phyloP scores from a whole-genome alignment of 192 early-diverging fungal species.

The Funneliformis mosseae region DNA sequence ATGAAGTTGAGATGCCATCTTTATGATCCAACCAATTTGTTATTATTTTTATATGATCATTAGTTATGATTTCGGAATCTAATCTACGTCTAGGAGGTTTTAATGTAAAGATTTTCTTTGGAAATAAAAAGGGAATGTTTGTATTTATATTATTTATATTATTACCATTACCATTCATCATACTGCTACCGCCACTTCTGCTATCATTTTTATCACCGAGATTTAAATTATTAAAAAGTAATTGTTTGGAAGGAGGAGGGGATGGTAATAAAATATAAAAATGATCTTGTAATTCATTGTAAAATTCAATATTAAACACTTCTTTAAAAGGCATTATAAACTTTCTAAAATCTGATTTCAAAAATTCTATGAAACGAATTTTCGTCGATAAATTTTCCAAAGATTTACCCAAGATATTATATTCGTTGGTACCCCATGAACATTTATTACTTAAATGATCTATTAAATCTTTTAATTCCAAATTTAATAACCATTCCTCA shows the following conservation, averaged over 20 bases:
- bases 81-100: slow-evolving; percentile 11
- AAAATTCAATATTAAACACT: background rate
- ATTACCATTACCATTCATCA: background rate
- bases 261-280: background rate
- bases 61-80: slow-evolving; percentile 7
- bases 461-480: background rate
- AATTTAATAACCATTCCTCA: background rate
- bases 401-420: background rate
- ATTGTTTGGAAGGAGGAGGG: background rate
- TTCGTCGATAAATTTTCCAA: background rate
- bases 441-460: background rate
- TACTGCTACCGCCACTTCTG: no score
- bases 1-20: background rate
- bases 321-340: background rate
- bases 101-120: background rate
- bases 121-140: no score
- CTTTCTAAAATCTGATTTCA: background rate
- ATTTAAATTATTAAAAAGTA: background rate
- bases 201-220: background rate
- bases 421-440: background rate
- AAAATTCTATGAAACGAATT: background rate
- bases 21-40: slow-evolving; percentile 13
- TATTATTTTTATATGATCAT: slow-evolving; percentile 7
- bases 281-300: background rate
- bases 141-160: background rate